These are phyloP conservation scores for Ascochyta clinopodiicola DNA, from an alignment of 2,329 filamentous ascomycete species.

Conservation along the genomic window DNA sequence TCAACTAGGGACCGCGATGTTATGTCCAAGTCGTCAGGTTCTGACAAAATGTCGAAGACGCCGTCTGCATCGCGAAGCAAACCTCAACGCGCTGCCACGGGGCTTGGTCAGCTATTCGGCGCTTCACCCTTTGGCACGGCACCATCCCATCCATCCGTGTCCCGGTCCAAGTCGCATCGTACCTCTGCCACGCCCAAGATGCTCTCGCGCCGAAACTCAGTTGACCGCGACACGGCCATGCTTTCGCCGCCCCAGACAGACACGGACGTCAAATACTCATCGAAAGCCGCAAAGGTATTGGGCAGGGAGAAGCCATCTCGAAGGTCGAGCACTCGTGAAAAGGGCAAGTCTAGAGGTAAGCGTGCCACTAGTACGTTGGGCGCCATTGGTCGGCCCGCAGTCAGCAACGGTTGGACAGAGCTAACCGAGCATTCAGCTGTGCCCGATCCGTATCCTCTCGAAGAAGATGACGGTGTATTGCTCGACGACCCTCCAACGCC, in stretches of 20 bases:
- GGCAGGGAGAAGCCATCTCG: conserved; percentile 57
- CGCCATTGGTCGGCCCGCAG: conserved; percentile 30
- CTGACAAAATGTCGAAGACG: conserved; percentile 69
- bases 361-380: conserved; percentile 26
- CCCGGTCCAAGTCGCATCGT: conserved; percentile 72
- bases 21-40: conserved; percentile 73
- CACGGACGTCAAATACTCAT: conserved; percentile 63
- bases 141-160: conserved; percentile 57
- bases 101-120: conserved; percentile 69
- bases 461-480: conserved; percentile 68
- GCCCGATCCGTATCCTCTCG: conserved; percentile 67
- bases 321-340: conserved; percentile 51
- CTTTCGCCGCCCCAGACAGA: conserved; percentile 77
- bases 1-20: conserved; percentile 64
- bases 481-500: conserved; percentile 49
- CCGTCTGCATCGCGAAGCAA: conserved; percentile 54
- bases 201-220: conserved; percentile 71
- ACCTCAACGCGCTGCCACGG: conserved; percentile 63
- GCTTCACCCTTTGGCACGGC: conserved; percentile 27
- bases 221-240: conserved; percentile 70
- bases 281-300: conserved; percentile 82
- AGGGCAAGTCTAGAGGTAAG: conserved; percentile 60
- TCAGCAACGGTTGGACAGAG: conserved; percentile 45
- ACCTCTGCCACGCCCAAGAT: conserved; percentile 64
- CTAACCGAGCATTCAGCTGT: conserved; percentile 46